Evolutionary conservation across 2,329 filamentous ascomycete genomes (phyloP).

Genomic region (Venturia effusa): DNA sequence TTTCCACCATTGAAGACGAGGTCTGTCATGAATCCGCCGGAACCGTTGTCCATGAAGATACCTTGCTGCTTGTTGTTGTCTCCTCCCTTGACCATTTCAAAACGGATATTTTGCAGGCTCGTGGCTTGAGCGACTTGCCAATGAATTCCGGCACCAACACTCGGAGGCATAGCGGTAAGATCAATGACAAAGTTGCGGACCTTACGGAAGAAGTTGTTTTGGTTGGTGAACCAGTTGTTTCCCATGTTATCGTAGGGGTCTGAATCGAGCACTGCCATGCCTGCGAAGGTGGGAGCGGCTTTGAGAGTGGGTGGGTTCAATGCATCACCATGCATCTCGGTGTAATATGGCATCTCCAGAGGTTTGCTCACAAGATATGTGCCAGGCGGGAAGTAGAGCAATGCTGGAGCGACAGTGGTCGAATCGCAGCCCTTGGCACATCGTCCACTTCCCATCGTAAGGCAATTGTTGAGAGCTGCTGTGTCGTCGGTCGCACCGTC

Average conservation of each 20-base stretch:
- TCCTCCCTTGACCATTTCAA: slow-evolving; percentile 41
- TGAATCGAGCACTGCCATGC: slow-evolving; percentile 81
- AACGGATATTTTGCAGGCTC: slow-evolving; percentile 50
- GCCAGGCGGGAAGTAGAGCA: slow-evolving; percentile 86
- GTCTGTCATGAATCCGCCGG: slow-evolving; percentile 50
- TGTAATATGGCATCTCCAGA: slow-evolving; percentile 83
- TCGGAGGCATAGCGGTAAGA: slow-evolving; percentile 25
- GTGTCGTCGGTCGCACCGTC: slow-evolving; percentile 72
- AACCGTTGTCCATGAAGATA: slow-evolving; percentile 50
- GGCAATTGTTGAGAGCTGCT: slow-evolving; percentile 73
- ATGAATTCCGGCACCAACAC: slow-evolving; percentile 41
- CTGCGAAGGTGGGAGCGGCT: slow-evolving; percentile 49
- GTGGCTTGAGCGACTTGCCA: slow-evolving; percentile 60
- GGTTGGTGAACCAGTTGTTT: slow-evolving; percentile 40
- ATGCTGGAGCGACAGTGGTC: slow-evolving; percentile 67
- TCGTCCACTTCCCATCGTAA: slow-evolving; percentile 58
- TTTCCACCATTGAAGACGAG: slow-evolving; percentile 49
- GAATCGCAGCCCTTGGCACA: slow-evolving; percentile 78
- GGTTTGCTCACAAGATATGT: slow-evolving; percentile 74
- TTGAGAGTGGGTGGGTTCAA: slow-evolving; percentile 63
- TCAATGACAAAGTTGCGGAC: slow-evolving; percentile 45
- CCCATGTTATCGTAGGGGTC: slow-evolving; percentile 66
- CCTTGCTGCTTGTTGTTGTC: slow-evolving; percentile 42
- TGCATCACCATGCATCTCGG: slow-evolving; percentile 80
- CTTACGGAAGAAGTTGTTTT: slow-evolving; percentile 46